Evolutionary conservation across 495 filamentous ascomycete species (phyloP), one percentile per base, ranked within the genome.

Genomic region (Parmelia sp.): DNA sequence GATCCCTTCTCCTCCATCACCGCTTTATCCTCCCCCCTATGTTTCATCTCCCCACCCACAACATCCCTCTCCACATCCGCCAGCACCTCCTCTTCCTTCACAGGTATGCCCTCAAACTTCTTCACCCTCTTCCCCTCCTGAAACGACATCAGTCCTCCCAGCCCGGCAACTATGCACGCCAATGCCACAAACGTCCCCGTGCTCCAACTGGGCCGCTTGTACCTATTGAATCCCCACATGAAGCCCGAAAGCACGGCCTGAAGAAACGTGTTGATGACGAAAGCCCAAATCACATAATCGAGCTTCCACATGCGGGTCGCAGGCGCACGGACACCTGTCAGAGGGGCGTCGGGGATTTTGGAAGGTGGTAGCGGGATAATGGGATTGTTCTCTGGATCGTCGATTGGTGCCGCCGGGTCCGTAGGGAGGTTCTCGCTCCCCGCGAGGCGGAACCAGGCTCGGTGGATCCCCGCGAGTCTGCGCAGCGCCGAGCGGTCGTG

Each of bases 211-310:
- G 91, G 90, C 35, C 91, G 78, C 19, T 85, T 74, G 71, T 82
- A 85, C 25, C 90, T 76, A 69, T 90, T 89, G 71, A 85, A 76
- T 1, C 81, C 86, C 88, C 89, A 94, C 90, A 94, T 94, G 72
- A 89, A 88, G 7, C 80, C 83, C 23, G 85, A 88, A 3, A 96
- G 78, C 5, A 79, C 80, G 37, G 72, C 76, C 72, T 94, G 91
- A 15, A 91, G 79, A 67, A 93, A 83, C 0, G 89, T 92, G 71
- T 95, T 94, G 71, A 77, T 73, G 11, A 90, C 79, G 71, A 89
- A 90, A 53, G 79, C 75, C 86, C 86, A 91, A 57, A 94, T 81
- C 7, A 90, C 84, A 61, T 90, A 88, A 62, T 93, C 89, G 68
- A 93, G 73, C 74, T 90, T 92, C 90, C 89, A 93, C 21, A 80